Percentiles rank a stretch among this genome's conserved stretches.
Evolutionary conservation across 768 basidiomycete species (phyloP).

Genomic region (Kwoniella europaea): DNA sequence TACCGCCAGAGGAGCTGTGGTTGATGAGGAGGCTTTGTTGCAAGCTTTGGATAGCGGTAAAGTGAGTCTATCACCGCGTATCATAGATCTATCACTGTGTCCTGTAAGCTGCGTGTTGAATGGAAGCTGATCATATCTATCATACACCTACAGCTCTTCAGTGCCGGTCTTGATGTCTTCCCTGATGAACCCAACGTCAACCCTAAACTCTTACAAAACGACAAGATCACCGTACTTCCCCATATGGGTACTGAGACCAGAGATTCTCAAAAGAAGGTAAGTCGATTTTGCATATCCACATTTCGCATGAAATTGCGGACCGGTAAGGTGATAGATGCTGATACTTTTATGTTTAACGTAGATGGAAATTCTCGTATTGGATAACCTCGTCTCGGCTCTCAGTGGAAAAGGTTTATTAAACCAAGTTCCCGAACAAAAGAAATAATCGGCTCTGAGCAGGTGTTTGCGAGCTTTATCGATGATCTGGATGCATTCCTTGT

Average conservation of each 20-base stretch:
- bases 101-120: background rate
- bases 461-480: background rate
- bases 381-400: conserved; percentile 48
- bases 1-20: conserved; percentile 86
- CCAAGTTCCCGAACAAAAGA: conserved; percentile 52
- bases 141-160: conserved; percentile 65
- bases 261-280: conserved; percentile 49
- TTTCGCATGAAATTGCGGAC: too few relatives aligned
- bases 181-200: conserved; percentile 86
- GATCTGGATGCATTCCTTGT: background rate
- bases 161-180: conserved; percentile 82
- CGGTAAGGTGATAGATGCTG: background rate
- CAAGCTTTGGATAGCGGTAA: conserved; percentile 83
- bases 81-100: background rate
- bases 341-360: conserved; percentile 14
- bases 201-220: conserved; percentile 76
- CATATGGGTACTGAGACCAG: conserved; percentile 72
- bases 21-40: conserved; percentile 86
- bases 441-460: conserved; percentile 1
- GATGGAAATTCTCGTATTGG: conserved; percentile 48
- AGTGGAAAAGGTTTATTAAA: conserved; percentile 50
- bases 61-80: conserved; percentile 62
- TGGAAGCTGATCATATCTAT: background rate
- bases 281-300: conserved; percentile 3
- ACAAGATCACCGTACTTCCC: conserved; percentile 81